Percentiles rank a stretch among this genome's conserved stretches.
phyloP scores from a whole-genome alignment of 1,139 yeast genomes.

The Sugiyamaella novakii region DNA sequence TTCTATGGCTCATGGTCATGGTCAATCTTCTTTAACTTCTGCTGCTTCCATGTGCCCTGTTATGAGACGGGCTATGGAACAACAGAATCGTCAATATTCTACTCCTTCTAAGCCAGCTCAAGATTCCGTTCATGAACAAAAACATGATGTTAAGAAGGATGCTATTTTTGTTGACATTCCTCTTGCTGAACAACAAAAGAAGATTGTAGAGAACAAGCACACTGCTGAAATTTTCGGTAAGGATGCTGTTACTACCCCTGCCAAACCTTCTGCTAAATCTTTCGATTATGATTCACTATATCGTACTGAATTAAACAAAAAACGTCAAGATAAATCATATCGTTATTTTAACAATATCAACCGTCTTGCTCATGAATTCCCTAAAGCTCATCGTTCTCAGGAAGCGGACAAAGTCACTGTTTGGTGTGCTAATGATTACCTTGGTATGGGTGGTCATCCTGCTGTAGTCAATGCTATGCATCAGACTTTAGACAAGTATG shows the following conservation, averaged over 20 bases:
- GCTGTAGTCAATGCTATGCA: constrained; percentile 77
- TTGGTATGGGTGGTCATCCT: constrained; percentile 88
- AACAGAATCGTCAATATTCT: constrained; percentile 49
- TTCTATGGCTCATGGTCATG: constrained; percentile 31
- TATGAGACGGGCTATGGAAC: constrained; percentile 73
- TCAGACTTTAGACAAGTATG: constrained; percentile 79
- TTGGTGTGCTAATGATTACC: constrained; percentile 97
- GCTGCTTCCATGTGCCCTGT: constrained; percentile 84
- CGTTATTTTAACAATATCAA: constrained; percentile 96
- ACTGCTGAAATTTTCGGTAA: constrained; percentile 6
- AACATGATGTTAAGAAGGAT: constrained; percentile 13
- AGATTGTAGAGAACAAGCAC: constrained; percentile 13
- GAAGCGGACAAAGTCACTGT: constrained; percentile 83
- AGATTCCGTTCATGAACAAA: constrained; percentile 14
- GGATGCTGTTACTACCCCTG: constrained; percentile 6
- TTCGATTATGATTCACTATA: constrained; percentile 71
- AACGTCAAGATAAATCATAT: constrained; percentile 87
- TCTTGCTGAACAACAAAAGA: constrained; percentile 15
- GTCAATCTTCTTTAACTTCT: constrained; percentile 46
- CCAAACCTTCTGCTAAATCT: constrained; percentile 25
- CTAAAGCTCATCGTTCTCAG: constrained; percentile 81
- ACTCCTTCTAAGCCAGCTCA: constrained; percentile 54
- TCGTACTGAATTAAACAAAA: constrained; percentile 63
- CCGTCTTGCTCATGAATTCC: constrained; percentile 91
- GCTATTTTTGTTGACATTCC: constrained; percentile 21